A percentile compares a stretch with the other conserved stretches of the same genome.
Conservation (phyloP, 345 rosid species). For the Aquilaria malaccensis region DNA sequence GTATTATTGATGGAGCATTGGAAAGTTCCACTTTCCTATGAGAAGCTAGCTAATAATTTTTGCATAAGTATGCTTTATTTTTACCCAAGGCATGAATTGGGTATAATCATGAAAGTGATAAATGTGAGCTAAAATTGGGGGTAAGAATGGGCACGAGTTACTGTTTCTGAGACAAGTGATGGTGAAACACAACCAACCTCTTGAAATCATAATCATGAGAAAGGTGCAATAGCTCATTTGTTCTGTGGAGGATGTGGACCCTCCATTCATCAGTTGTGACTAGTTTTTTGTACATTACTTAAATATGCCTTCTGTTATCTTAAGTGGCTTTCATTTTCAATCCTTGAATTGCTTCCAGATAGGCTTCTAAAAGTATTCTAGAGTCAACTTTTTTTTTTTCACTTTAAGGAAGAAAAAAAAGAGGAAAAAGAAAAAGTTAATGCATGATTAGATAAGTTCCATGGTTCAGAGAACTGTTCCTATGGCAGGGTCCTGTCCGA, state of each 20-base stretch:
- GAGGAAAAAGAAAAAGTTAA: background rate
- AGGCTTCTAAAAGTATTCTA: slow-evolving; percentile 6
- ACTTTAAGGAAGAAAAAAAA: slow-evolving; percentile 1
- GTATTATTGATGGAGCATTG: no score
- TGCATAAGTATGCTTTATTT: background rate
- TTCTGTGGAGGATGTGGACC: slow-evolving; percentile 25
- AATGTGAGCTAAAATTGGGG: background rate
- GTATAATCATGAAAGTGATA: slow-evolving; percentile 6
- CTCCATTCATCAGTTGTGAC: slow-evolving; percentile 21
- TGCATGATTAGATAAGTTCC: background rate
- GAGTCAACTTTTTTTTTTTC: background rate
- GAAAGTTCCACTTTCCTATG: no score
- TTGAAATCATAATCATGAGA: slow-evolving; percentile 26
- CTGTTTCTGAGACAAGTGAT: slow-evolving; percentile 20
- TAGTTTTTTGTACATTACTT: slow-evolving; percentile 11
- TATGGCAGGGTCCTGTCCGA: background rate
- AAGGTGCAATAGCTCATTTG: slow-evolving; percentile 14
- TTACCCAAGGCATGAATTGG: background rate
- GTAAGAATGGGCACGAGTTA: background rate
- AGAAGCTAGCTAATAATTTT: background rate
- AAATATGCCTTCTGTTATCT: background rate
- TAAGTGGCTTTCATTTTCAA: slow-evolving; percentile 32
- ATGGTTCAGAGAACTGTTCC: background rate
- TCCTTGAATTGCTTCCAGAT: slow-evolving; percentile 14
- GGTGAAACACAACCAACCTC: slow-evolving; percentile 37